phyloP scores from a whole-genome alignment of 2,329 filamentous ascomycete species.

The Fusarium robinianum region DNA sequence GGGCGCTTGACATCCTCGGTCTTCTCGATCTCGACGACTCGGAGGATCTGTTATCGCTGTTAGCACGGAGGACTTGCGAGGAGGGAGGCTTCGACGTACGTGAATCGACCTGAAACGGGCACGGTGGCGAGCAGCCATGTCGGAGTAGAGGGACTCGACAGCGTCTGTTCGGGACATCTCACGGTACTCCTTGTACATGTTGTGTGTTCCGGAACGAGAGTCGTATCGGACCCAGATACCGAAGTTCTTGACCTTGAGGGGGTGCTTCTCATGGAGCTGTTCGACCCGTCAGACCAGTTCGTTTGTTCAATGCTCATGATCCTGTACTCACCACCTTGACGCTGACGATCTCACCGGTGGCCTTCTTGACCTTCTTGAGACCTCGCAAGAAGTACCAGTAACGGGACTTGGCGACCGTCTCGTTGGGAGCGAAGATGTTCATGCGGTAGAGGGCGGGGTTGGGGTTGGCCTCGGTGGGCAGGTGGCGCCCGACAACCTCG shows the following conservation, averaged over 20 bases:
- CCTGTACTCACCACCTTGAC: constrained; percentile 81
- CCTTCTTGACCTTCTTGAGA: constrained; percentile 99
- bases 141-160: constrained; percentile 96
- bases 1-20: constrained; percentile 92
- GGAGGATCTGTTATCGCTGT: constrained; percentile 75
- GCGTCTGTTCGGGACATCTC: constrained; percentile 96
- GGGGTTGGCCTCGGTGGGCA: constrained; percentile 97
- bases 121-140: constrained; percentile 98
- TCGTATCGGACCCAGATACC: constrained; percentile 99
- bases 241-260: constrained; percentile 99
- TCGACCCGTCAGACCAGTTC: constrained; percentile 1
- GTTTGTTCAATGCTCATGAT: background rate
- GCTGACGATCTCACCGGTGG: constrained; percentile 98
- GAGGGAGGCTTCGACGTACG: constrained; percentile 63
- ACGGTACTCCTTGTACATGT: constrained; percentile 99
- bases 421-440: constrained; percentile 99
- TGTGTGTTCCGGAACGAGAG: constrained; percentile 99
- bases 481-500: constrained; percentile 99
- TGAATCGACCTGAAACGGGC: constrained; percentile 98
- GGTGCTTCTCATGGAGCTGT: constrained; percentile 98
- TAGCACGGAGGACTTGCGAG: constrained; percentile 11
- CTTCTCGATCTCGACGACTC: constrained; percentile 97
- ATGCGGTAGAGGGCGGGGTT: constrained; percentile 99
- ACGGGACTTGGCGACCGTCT: constrained; percentile 97
- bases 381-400: constrained; percentile 99